A percentile compares a stretch with the other conserved stretches of the same genome.
These are phyloP conservation scores for Samsoniella hepiali DNA, from an alignment of 2,329 filamentous ascomycete species.

Conservation along the genomic window DNA sequence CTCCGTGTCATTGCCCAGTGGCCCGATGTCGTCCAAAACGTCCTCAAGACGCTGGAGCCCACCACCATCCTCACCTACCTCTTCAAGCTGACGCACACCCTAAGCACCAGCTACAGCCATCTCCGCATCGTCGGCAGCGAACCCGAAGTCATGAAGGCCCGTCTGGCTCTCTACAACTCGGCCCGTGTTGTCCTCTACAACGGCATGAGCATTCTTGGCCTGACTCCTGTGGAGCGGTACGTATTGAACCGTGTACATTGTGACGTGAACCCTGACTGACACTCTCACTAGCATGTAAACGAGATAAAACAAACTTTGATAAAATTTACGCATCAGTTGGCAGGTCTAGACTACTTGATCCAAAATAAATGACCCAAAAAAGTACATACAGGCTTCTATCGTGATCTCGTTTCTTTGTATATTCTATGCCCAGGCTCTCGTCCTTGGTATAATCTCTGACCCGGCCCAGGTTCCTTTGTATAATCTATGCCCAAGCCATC, in stretches of 20 bases:
- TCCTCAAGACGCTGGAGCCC: constrained; percentile 79
- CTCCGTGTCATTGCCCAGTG: constrained; percentile 76
- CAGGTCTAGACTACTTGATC: neutral
- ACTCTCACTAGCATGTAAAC: constrained; percentile 16
- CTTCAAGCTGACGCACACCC: constrained; percentile 80
- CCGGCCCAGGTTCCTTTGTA: too few species aligned
- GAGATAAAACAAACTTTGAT: neutral
- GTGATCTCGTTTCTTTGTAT: neutral
- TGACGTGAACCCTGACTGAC: neutral
- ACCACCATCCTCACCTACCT: constrained; percentile 58
- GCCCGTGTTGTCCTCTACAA: constrained; percentile 74
- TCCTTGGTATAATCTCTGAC: too few species aligned
- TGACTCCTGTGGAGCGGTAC: constrained; percentile 67
- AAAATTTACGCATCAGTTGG: neutral
- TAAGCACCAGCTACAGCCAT: constrained; percentile 79
- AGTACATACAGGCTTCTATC: neutral
- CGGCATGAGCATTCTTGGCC: constrained; percentile 76
- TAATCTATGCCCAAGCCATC: neutral
- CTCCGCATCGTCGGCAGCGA: constrained; percentile 80
- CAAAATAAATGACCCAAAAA: neutral
- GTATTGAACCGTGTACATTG: constrained; percentile 5
- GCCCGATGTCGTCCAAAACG: constrained; percentile 81
- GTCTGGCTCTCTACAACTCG: constrained; percentile 75
- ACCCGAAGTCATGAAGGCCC: constrained; percentile 59
- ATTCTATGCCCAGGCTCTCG: too few species aligned